A percentile compares a stretch with the other conserved stretches of the same genome.
These are phyloP conservation scores for Pseudomassariella vexata DNA, from an alignment of 2,329 filamentous ascomycete genomes.

Conservation along the genomic window DNA sequence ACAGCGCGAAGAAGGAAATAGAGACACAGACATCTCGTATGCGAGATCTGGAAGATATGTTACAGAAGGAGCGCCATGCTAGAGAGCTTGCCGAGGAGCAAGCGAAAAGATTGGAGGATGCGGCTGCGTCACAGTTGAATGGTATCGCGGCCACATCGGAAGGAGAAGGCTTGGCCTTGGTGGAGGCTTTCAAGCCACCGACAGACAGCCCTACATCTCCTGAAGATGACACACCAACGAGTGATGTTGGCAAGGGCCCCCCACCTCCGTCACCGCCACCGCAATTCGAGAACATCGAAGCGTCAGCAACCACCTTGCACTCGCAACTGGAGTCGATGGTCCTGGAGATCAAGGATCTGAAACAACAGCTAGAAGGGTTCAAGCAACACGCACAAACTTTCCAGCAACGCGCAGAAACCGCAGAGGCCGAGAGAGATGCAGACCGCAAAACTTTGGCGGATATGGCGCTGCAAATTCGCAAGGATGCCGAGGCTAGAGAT, in stretches of 20 bases:
- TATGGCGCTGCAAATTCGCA: conserved; percentile 79
- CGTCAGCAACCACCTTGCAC: conserved; percentile 47
- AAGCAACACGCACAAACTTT: conserved; percentile 72
- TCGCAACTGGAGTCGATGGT: conserved; percentile 71
- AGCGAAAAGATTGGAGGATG: conserved; percentile 63
- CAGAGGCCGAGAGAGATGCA: conserved; percentile 70
- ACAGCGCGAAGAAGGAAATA: conserved; percentile 77
- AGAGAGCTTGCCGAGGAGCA: conserved; percentile 80
- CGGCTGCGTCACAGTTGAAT: conserved; percentile 34
- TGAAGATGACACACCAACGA: conserved; percentile 12
- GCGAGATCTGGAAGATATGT: conserved; percentile 71
- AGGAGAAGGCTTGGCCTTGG: conserved; percentile 32
- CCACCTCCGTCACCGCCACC: conserved; percentile 12
- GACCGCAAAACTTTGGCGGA: conserved; percentile 73
- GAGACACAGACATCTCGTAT: conserved; percentile 76
- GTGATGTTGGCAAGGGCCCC: conserved; percentile 13
- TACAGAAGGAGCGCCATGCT: conserved; percentile 74
- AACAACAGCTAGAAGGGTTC: conserved; percentile 72
- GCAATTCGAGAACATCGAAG: conserved; percentile 28
- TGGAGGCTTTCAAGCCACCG: conserved; percentile 41
- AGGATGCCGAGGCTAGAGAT: conserved; percentile 53
- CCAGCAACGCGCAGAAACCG: conserved; percentile 70
- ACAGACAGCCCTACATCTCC: conserved; percentile 21
- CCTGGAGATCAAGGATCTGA: conserved; percentile 74
- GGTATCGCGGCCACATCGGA: conserved; percentile 27